These are phyloP conservation scores for Melastoma candidum DNA, from an alignment of 441 rosid genomes.

Conservation along the genomic window DNA sequence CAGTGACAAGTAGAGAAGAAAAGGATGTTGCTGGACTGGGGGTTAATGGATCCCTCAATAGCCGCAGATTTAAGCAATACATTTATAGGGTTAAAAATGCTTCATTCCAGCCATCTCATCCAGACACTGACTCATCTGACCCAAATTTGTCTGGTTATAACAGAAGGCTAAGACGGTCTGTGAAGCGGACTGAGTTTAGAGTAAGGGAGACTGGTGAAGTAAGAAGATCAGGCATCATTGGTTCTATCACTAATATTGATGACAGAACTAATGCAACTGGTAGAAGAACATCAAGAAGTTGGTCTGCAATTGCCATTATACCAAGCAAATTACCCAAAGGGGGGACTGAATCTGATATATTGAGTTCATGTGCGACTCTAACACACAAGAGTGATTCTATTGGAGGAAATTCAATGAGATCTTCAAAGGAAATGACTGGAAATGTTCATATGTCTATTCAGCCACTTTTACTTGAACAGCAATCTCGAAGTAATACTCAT, in stretches of 20 bases:
- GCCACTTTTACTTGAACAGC: conserved; percentile 30
- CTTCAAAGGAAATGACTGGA: conserved; percentile 37
- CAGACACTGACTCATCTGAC: conserved; percentile 40
- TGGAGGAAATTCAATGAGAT: conserved; percentile 36
- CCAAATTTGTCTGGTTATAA: conserved; percentile 47
- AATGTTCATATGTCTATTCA: conserved; percentile 25
- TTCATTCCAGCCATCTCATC: conserved; percentile 35
- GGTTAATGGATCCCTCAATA: conserved; percentile 30
- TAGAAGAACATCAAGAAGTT: conserved; percentile 36
- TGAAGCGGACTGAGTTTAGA: conserved; percentile 63
- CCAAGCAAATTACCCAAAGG: conserved; percentile 51
- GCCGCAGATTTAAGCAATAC: conserved; percentile 41
- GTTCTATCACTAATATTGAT: conserved; percentile 31
- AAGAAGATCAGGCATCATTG: conserved; percentile 23
- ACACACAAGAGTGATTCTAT: conserved; percentile 34
- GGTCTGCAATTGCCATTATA: conserved; percentile 37
- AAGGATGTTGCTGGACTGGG: conserved; percentile 25
- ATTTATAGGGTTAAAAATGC: conserved; percentile 38
- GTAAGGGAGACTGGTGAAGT: conserved; percentile 49
- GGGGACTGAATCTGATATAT: conserved; percentile 36
- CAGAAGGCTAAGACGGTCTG: conserved; percentile 42
- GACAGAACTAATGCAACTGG: conserved; percentile 44
- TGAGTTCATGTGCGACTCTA: conserved; percentile 24
- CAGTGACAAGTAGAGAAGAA: conserved; percentile 24
- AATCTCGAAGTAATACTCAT: conserved; percentile 35